phyloP scores from a whole-genome alignment of 2,329 filamentous ascomycete genomes.

The Neonectria sp. region DNA sequence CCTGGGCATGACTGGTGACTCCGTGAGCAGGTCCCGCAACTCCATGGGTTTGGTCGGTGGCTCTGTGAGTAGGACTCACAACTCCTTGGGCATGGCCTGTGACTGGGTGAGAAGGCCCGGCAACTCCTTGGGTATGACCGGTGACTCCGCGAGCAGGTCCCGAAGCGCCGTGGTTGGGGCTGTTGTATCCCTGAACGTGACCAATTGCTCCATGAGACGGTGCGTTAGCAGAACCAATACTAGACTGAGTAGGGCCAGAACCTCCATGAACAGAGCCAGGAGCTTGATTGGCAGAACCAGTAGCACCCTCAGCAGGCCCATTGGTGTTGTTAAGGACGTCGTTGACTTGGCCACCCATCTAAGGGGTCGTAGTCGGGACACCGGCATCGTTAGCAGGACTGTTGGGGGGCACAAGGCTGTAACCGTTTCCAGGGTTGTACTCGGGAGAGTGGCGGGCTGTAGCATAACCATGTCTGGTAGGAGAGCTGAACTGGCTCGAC shows the following conservation, averaged over 20 bases:
- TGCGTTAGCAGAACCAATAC: background rate
- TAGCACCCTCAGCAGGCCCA: background rate
- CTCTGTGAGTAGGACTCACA: background rate
- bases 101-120: background rate
- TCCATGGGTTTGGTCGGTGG: background rate
- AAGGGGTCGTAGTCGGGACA: conserved; percentile 36
- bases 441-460: background rate
- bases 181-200: background rate
- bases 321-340: background rate
- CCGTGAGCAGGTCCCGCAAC: background rate
- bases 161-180: background rate
- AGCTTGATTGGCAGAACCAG: background rate
- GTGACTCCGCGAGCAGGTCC: background rate
- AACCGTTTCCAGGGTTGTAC: background rate
- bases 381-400: conserved; percentile 19
- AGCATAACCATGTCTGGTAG: background rate
- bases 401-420: conserved; percentile 35
- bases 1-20: background rate
- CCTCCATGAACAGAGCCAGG: background rate
- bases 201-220: background rate
- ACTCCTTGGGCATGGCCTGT: too few relatives aligned
- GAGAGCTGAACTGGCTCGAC: background rate
- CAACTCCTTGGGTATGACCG: background rate
- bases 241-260: background rate
- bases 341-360: conserved; percentile 43